phyloP scores from a whole-genome alignment of 1,139 yeast genomes.

The Hansenula sp. region DNA sequence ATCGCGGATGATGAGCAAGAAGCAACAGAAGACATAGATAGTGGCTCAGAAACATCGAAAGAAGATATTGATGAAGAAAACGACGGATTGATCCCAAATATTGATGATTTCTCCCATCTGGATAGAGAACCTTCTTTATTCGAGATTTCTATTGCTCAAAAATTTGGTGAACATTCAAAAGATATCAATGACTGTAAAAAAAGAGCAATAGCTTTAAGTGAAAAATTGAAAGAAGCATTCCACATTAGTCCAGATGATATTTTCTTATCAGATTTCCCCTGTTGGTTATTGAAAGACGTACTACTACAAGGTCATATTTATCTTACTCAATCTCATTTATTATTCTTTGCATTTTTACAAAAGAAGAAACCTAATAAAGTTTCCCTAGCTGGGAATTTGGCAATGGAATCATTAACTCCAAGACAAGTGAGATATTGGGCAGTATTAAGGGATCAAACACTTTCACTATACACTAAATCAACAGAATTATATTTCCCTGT shows the following conservation, averaged over 20 bases:
- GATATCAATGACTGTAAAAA: constrained; percentile 14
- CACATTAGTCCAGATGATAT: constrained; percentile 44
- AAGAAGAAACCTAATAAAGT: constrained; percentile 28
- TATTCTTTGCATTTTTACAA: constrained; percentile 84
- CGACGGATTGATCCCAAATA: not conserved
- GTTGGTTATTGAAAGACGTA: constrained; percentile 83
- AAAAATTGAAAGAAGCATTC: constrained; percentile 31
- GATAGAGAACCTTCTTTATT: constrained; percentile 23
- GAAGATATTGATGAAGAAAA: not conserved
- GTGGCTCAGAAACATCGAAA: too few species aligned
- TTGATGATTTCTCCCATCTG: not conserved
- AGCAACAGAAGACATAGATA: not conserved
- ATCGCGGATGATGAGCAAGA: not conserved
- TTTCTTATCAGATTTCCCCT: constrained; percentile 54
- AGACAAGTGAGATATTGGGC: constrained; percentile 63
- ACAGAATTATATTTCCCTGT: constrained; percentile 82
- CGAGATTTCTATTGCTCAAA: constrained; percentile 31
- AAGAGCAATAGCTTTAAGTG: constrained; percentile 29
- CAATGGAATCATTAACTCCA: constrained; percentile 19
- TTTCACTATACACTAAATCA: constrained; percentile 65
- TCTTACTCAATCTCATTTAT: constrained; percentile 56
- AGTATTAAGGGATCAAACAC: constrained; percentile 61
- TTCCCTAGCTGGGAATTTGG: constrained; percentile 26
- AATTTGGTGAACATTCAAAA: constrained; percentile 9
- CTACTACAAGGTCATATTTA: constrained; percentile 82